Evolutionary conservation across 805 yeast genomes (phyloP), one percentile per base, ranked within the genome.

Genomic region (Ogataea henricii): DNA sequence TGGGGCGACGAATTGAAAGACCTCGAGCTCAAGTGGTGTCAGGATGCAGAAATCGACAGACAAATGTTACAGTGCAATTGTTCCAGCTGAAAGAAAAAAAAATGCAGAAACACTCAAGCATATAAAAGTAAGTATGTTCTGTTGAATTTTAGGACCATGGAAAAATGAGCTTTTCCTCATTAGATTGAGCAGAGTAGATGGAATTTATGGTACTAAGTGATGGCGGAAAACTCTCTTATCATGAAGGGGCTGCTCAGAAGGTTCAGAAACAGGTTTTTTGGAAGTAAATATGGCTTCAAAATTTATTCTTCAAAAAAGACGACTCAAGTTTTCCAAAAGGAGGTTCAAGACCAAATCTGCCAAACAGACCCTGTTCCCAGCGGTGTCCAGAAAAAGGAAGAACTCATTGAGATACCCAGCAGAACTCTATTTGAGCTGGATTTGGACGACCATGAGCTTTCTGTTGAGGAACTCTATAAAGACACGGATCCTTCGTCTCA

Each of bases 41-140:
- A 80, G 10, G 80, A 77, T 26, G 76, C 70, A 7, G 81, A 81
- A 2, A 75, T 71, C 7, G 72, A 72, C 1, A 75, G 72, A 46
- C 71, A 82, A 18, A 89, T 87, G 85, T 65, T 76, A 34, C 90
- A 83, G 60, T 85, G 92, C 60, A 80, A 90, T 39, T 90, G 97
- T 63, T 79, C 89, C 10, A 66, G 70, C 51, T 68, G 46, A 56
- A n/a, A n/a, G n/a, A n/a, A n/a, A n/a, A n/a, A n/a, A n/a, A n/a
- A n/a, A n/a, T n/a, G n/a, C n/a, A n/a, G n/a, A n/a, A n/a, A n/a
- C n/a, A n/a, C n/a, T 14, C 41, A 9, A 17, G 39, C 13, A 17
- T 29, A 18, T 12, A 39, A 39, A 22, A 34, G 16, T 13, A 30
- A 6, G 27, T 36, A 38, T 39, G 25, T 35, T 35, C 39, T 35